Evolutionary conservation across 1,139 yeast species (phyloP).

Genomic region (Kluyveromyces marxianus): DNA sequence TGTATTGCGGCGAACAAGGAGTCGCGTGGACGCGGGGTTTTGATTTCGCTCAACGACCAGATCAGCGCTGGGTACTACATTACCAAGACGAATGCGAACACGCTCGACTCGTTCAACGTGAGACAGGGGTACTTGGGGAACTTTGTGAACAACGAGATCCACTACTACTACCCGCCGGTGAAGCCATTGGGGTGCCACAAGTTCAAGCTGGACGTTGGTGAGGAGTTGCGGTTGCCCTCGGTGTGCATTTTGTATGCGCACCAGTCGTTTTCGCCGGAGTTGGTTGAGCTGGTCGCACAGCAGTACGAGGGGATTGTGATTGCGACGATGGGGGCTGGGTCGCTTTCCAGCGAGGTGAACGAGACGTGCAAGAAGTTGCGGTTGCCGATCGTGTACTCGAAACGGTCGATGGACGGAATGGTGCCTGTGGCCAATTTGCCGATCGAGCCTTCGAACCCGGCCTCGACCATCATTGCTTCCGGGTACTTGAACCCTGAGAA

Average conservation of each 20-base stretch:
- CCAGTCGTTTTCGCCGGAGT: constrained; percentile 47
- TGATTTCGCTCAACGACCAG: constrained; percentile 59
- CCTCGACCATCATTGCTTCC: constrained; percentile 41
- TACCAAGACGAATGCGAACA: constrained; percentile 63
- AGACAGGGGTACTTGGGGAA: constrained; percentile 68
- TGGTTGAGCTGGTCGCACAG: constrained; percentile 39
- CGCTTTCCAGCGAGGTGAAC: constrained; percentile 47
- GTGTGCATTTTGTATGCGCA: constrained; percentile 52
- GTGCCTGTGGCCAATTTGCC: constrained; percentile 46
- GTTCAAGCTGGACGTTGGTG: constrained; percentile 33
- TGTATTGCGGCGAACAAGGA: constrained; percentile 48
- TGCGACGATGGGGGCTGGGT: constrained; percentile 70
- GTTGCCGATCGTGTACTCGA: constrained; percentile 55
- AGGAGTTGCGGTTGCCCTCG: constrained; percentile 26
- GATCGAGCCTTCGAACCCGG: constrained; percentile 15
- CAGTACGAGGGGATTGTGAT: constrained; percentile 48
- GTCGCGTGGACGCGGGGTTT: constrained; percentile 50
- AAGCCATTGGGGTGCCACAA: constrained; percentile 47
- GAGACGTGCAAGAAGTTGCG: constrained; percentile 29
- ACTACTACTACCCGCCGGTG: constrained; percentile 56
- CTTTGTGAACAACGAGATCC: constrained; percentile 58
- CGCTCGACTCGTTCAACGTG: constrained; percentile 60
- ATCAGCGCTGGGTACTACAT: constrained; percentile 64
- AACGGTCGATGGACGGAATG: constrained; percentile 60
- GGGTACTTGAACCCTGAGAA: constrained; percentile 67